Conservation (phyloP, 352 stramenopile genomes). For the Globisporangium nagaii region DNA sequence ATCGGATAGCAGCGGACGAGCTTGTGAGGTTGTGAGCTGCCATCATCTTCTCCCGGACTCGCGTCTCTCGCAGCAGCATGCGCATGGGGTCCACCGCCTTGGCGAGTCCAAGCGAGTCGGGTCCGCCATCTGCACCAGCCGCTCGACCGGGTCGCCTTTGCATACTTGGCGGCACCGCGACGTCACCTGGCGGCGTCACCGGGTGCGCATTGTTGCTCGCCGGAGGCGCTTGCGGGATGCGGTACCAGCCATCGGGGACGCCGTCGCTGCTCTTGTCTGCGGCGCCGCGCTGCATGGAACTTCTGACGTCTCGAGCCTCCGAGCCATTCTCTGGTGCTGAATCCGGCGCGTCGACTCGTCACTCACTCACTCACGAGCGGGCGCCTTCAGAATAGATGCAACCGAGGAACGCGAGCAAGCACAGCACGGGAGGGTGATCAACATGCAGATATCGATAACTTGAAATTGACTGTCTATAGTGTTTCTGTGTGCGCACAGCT, state of each 20-base stretch:
- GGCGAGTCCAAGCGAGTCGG: constrained; percentile 28
- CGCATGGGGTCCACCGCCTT: constrained; percentile 23
- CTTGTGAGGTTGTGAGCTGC: neutral
- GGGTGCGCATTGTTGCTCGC: constrained; percentile 13
- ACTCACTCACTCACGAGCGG: no score
- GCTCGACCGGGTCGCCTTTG: neutral
- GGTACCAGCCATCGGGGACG: constrained; percentile 27
- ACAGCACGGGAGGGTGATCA: no score
- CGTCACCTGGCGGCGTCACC: neutral
- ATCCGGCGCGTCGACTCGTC: no score
- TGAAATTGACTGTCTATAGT: no score
- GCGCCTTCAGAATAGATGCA: no score
- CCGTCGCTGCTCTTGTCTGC: no score
- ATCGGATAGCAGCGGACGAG: neutral
- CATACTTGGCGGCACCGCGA: neutral
- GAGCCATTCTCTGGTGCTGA: no score
- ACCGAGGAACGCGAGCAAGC: no score
- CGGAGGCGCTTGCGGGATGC: constrained; percentile 15
- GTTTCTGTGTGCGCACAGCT: no score
- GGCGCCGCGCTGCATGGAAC: no score
- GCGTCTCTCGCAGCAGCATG: constrained; percentile 20
- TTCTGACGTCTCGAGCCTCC: no score
- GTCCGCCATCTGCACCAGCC: neutral
- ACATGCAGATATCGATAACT: no score
- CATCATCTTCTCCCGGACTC: constrained; percentile 6